Percentiles rank a stretch among this genome's conserved stretches.
phyloP scores from a whole-genome alignment of 257 asterid species.

The Forsythia suspensa region DNA sequence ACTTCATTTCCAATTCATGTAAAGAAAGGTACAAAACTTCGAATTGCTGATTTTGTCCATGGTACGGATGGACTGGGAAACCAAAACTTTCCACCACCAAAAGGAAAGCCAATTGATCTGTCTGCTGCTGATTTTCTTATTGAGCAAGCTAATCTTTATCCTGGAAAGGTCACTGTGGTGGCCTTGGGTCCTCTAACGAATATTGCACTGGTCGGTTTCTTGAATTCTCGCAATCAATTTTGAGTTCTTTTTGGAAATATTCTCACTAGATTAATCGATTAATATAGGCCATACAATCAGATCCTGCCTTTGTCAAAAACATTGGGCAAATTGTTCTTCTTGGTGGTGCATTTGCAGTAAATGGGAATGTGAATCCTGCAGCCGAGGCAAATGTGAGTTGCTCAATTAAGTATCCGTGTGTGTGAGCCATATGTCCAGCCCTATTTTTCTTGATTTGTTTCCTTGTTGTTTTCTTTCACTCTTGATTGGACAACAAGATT shows the following conservation, averaged over 20 bases:
- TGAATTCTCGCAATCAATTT: constrained; percentile 9
- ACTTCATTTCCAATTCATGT: constrained; percentile 22
- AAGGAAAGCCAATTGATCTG: constrained; percentile 72
- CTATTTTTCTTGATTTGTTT: constrained; percentile 13
- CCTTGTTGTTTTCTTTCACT: constrained; percentile 10
- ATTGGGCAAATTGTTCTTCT: constrained; percentile 87
- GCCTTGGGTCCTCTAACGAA: constrained; percentile 98
- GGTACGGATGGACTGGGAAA: constrained; percentile 99
- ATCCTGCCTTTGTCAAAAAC: constrained; percentile 70
- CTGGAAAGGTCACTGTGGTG: constrained; percentile 88
- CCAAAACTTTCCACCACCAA: constrained; percentile 93
- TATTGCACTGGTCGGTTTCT: constrained; percentile 73
- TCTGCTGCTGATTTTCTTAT: constrained; percentile 76
- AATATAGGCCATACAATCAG: constrained; percentile 87
- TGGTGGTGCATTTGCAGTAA: constrained; percentile 97
- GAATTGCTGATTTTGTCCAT: constrained; percentile 93
- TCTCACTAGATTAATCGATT: constrained; percentile 17
- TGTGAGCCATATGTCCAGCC: constrained; percentile 2
- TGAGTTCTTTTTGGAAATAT: not conserved
- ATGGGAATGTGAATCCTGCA: constrained; percentile 97
- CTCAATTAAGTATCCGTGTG: constrained; percentile 5
- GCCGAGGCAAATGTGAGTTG: constrained; percentile 93
- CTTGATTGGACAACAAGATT: constrained; percentile 48
- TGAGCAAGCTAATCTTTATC: constrained; percentile 68
- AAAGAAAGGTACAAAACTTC: constrained; percentile 93